A percentile compares a stretch with the other conserved stretches of the same genome.
These are phyloP conservation scores for Elsinoe necatrix DNA, from an alignment of 2,329 filamentous ascomycete species.

Conservation along the genomic window DNA sequence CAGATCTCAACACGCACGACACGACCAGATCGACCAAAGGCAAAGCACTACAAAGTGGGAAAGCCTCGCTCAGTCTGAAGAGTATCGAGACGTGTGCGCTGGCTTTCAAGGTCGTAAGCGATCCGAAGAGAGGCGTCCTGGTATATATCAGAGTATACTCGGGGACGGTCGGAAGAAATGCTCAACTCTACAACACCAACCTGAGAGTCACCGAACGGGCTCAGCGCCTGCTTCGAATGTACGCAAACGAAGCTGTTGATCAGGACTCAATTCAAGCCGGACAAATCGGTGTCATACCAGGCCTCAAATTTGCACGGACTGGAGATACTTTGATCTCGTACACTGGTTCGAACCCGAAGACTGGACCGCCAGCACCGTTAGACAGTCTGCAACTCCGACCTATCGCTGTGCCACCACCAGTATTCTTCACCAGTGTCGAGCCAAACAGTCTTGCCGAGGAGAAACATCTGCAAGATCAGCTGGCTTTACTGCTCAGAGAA, in stretches of 20 bases:
- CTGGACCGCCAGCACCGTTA: constrained; percentile 58
- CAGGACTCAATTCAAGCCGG: constrained; percentile 71
- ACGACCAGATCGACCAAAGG: constrained; percentile 17
- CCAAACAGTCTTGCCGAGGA: constrained; percentile 68
- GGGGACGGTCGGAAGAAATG: constrained; percentile 65
- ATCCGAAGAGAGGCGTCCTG: constrained; percentile 73
- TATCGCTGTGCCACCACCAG: constrained; percentile 81
- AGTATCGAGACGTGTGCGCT: constrained; percentile 63
- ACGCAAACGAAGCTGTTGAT: constrained; percentile 77
- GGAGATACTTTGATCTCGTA: constrained; percentile 85
- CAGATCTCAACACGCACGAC: constrained; percentile 17
- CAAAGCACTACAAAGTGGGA: constrained; percentile 17
- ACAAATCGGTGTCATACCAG: constrained; percentile 88
- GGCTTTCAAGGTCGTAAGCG: constrained; percentile 90
- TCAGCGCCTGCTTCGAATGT: constrained; percentile 77
- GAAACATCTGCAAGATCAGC: constrained; percentile 65
- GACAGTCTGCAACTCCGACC: constrained; percentile 74
- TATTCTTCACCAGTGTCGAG: constrained; percentile 94
- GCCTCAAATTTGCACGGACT: constrained; percentile 82
- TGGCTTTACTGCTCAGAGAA: constrained; percentile 74
- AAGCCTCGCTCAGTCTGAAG: constrained; percentile 33
- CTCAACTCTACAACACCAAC: constrained; percentile 78
- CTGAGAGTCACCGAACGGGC: constrained; percentile 70
- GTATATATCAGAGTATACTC: constrained; percentile 91
- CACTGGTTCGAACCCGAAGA: constrained; percentile 50